Percentiles rank a stretch among this genome's conserved stretches.
These are phyloP conservation scores for Lignosus rhinocerotis DNA, from an alignment of 1,284 basidiomycete species.

Conservation along the genomic window DNA sequence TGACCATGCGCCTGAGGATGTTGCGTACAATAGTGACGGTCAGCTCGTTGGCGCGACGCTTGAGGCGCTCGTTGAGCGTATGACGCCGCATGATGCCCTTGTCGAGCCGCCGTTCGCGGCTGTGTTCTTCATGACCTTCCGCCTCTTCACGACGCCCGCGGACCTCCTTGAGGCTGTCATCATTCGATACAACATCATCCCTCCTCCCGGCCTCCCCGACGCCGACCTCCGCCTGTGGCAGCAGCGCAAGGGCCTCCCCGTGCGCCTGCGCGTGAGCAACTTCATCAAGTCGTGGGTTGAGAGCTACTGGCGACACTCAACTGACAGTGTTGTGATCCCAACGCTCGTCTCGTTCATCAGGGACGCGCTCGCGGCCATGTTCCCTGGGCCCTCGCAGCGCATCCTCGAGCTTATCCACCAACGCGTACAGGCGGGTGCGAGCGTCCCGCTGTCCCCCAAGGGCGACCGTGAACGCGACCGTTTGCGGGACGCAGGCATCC, in stretches of 20 bases:
- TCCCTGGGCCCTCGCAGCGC: conserved; percentile 68
- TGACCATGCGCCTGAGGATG: conserved; percentile 79
- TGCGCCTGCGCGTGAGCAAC: conserved; percentile 88
- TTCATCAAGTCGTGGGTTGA: conserved; percentile 95
- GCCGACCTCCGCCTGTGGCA: conserved; percentile 78
- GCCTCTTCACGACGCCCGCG: conserved; percentile 83
- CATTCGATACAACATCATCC: conserved; percentile 77
- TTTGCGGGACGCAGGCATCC: conserved; percentile 66
- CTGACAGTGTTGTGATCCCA: conserved; percentile 64
- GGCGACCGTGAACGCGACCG: conserved; percentile 72
- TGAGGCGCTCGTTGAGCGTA: conserved; percentile 86
- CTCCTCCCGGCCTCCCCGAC: conserved; percentile 56
- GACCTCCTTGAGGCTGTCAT: conserved; percentile 81
- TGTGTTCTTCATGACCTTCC: conserved; percentile 95
- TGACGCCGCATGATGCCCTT: conserved; percentile 93
- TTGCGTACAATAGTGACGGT: conserved; percentile 89
- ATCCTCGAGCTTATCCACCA: conserved; percentile 72
- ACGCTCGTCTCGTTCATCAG: conserved; percentile 64
- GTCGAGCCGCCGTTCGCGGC: conserved; percentile 84
- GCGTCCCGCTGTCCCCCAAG: conserved; percentile 47
- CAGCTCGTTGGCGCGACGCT: conserved; percentile 90
- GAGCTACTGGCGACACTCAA: conserved; percentile 78
- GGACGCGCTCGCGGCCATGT: conserved; percentile 61
- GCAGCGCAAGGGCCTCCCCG: conserved; percentile 84
- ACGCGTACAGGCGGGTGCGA: conserved; percentile 37